Base-by-base conservation (phyloP, 2,329 filamentous ascomycete species). In the Ciborinia camelliae region DNA sequence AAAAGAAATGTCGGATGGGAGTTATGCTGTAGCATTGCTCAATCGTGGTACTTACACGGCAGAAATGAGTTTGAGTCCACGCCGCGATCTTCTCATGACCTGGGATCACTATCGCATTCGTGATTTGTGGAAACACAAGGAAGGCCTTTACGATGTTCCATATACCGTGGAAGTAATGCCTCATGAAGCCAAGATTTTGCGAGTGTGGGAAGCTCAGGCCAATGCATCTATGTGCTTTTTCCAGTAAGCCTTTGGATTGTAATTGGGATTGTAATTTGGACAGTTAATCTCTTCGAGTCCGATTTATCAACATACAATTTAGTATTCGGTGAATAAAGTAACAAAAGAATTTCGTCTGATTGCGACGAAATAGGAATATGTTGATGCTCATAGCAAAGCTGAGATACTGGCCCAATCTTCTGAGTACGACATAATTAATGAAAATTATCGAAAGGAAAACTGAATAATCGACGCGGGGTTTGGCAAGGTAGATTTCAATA, bases 111-210 rank as follows among this genome's bases (percentile, higher is more conserved):
- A 64, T 64, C 55, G 59, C 9, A 43, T 71, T 26, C 58, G 69
- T 5, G 69, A 71, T 64, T 37, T 70, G 8, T 71, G 69, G 68
- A 70, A 69, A 48, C 67, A 71, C 20, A 65, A 69, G 43, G 67
- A 70, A 14, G 68, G 68, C 4, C 47, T 64, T 26, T 70, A 69
- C 53, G 68, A 70, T 67, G 54, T 70, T 51, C 66, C 69, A 2
- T 71, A 69, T 43, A 65, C 62, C 6, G 57, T 67, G 18, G 68
- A 71, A 28, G 69, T 70, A 10, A 67, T 69, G 61, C 63, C 67
- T 2, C 67, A 70, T 45, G 68, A 71, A 39, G 69, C 68, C 12
- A 69, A 69, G 48, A 55, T 69, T 28, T 63, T 71, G 43, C 41
- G 69, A 18, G 10, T 71, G 14, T 69, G 62, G 63, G 47, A 50